Conservation (phyloP, 805 yeast species). For the Millerago galiae region DNA sequence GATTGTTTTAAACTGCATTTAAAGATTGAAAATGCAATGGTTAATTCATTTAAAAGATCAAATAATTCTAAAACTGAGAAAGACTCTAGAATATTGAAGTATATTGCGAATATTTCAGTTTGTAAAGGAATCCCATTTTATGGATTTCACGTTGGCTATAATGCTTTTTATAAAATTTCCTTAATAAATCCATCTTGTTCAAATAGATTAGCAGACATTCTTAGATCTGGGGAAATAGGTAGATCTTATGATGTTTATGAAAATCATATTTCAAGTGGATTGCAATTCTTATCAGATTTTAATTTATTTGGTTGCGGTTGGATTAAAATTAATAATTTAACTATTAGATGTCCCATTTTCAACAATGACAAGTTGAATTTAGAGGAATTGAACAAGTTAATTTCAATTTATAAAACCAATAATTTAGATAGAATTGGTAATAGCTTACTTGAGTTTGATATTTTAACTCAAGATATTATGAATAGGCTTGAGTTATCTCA, state of each 20-base stretch:
- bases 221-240: conserved; percentile 39
- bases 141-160: conserved; percentile 68
- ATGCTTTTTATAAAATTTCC: conserved; percentile 61
- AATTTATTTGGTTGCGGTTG: conserved; percentile 83
- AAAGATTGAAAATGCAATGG: conserved; percentile 39
- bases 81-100: conserved; percentile 26
- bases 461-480: conserved; percentile 49
- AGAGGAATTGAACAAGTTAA: conserved; percentile 27
- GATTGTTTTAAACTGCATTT: conserved; percentile 34
- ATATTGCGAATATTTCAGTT: conserved; percentile 51
- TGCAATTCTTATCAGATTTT: conserved; percentile 79
- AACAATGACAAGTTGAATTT: conserved; percentile 23
- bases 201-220: conserved; percentile 45
- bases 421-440: conserved; percentile 48
- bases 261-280: conserved; percentile 67
- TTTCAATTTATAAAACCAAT: conserved; percentile 23
- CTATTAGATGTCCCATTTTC: conserved; percentile 53
- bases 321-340: conserved; percentile 42
- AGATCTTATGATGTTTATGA: conserved; percentile 53
- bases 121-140: conserved; percentile 79
- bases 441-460: conserved; percentile 66
- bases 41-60: conserved; percentile 30
- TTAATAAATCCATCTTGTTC: conserved; percentile 56
- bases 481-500: conserved; percentile 44
- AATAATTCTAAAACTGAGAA: conserved; percentile 1